Evolutionary conservation across 2,329 filamentous ascomycete species (phyloP).

Genomic region (Blumeria graminis): DNA sequence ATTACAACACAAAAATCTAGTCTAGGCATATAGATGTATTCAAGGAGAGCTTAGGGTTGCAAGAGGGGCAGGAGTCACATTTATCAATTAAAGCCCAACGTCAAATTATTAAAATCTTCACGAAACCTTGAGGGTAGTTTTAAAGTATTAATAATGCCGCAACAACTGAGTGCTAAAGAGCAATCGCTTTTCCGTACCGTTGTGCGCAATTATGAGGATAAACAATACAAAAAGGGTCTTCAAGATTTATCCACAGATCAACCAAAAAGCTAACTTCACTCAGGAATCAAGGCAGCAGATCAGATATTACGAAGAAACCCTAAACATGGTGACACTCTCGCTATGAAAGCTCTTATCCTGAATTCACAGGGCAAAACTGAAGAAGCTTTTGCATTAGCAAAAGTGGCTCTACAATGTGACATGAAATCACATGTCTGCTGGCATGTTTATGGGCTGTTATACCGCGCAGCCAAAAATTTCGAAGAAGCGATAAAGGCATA

Average conservation of each 20-base stretch:
- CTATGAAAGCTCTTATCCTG: constrained; percentile 95
- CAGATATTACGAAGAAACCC: constrained; percentile 88
- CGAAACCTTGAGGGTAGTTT: too few species aligned
- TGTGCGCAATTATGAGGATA: constrained; percentile 89
- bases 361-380: constrained; percentile 80
- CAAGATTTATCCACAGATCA: background rate
- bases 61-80: too few species aligned
- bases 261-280: constrained; percentile 7
- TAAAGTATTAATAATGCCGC: constrained; percentile 30
- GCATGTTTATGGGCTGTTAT: constrained; percentile 94
- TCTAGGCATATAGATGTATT: too few species aligned
- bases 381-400: constrained; percentile 82
- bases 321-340: constrained; percentile 92
- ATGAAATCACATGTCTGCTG: constrained; percentile 99
- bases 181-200: constrained; percentile 81
- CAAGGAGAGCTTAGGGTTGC: too few species aligned
- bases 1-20: too few species aligned
- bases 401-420: constrained; percentile 75
- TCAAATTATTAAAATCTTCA: too few species aligned
- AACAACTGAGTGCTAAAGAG: constrained; percentile 66
- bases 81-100: too few species aligned
- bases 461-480: constrained; percentile 86
- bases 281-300: constrained; percentile 77
- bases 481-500: constrained; percentile 99
- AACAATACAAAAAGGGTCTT: constrained; percentile 78